These are phyloP conservation scores for Trichoderma sp. DNA, from an alignment of 2,329 filamentous ascomycete species.

Conservation along the genomic window DNA sequence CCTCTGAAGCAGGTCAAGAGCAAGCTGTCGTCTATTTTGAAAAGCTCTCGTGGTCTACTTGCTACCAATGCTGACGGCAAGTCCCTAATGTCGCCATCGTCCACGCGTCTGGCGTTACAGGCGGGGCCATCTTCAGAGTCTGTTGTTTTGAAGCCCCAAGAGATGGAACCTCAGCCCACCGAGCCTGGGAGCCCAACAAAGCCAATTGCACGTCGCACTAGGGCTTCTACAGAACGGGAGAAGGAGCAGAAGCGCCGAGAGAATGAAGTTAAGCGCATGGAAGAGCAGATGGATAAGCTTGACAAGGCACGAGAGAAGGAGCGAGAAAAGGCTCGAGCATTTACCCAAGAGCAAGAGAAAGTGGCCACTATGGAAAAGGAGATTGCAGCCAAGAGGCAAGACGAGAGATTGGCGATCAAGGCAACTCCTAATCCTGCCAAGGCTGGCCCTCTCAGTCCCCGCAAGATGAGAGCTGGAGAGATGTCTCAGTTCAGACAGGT, in stretches of 20 bases:
- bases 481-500: conserved; percentile 29
- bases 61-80: conserved; percentile 71
- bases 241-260: conserved; percentile 64
- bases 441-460: conserved; percentile 45
- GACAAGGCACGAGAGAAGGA: conserved; percentile 69
- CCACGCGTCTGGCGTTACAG: conserved; percentile 44
- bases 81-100: conserved; percentile 53
- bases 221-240: conserved; percentile 59
- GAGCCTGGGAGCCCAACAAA: conserved; percentile 41
- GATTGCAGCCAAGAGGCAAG: conserved; percentile 51
- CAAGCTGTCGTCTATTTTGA: conserved; percentile 85
- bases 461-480: conserved; percentile 43
- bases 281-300: conserved; percentile 59
- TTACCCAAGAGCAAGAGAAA: conserved; percentile 56
- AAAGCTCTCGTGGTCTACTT: conserved; percentile 80
- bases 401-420: conserved; percentile 41
- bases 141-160: conserved; percentile 32
- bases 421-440: conserved; percentile 44
- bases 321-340: conserved; percentile 61
- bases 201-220: conserved; percentile 46
- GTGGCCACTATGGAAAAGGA: conserved; percentile 53
- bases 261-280: conserved; percentile 60
- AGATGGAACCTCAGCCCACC: conserved; percentile 24
- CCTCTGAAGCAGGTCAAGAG: conserved; percentile 90
- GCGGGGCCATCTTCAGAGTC: conserved; percentile 48